Percentiles rank a stretch among this genome's conserved stretches.
phyloP scores from a whole-genome alignment of 441 rosid species.

The Pelargonium australe region DNA sequence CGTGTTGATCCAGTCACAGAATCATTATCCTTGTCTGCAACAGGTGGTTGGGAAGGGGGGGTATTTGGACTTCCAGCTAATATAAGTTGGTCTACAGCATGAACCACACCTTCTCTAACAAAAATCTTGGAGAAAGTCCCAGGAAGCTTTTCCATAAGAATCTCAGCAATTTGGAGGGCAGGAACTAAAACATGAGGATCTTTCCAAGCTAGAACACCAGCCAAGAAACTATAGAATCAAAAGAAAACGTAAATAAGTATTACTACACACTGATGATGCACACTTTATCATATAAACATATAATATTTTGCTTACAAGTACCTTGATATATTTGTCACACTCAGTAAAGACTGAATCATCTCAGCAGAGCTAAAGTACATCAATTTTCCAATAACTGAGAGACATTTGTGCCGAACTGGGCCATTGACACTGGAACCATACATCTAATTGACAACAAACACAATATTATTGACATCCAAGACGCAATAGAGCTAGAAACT shows the following conservation, averaged over 20 bases:
- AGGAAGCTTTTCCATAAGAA: slow-evolving; percentile 98
- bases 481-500: not conserved
- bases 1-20: slow-evolving; percentile 68
- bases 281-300: not conserved
- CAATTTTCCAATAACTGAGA: slow-evolving; percentile 88
- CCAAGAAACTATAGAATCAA: slow-evolving; percentile 59
- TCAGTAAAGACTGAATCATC: slow-evolving; percentile 82
- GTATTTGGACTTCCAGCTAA: slow-evolving; percentile 54
- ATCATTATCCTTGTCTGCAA: slow-evolving; percentile 72
- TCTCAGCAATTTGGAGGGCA: slow-evolving; percentile 92
- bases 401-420: slow-evolving; percentile 95
- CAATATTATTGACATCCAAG: not conserved
- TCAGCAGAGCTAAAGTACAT: slow-evolving; percentile 90
- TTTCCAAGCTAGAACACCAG: slow-evolving; percentile 99
- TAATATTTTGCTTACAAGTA: slow-evolving; percentile 24
- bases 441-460: slow-evolving; percentile 30
- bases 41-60: slow-evolving; percentile 38
- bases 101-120: slow-evolving; percentile 97
- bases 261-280: not conserved
- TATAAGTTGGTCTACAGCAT: slow-evolving; percentile 94
- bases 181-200: slow-evolving; percentile 98
- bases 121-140: slow-evolving; percentile 94
- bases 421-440: slow-evolving; percentile 98
- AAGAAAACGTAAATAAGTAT: slow-evolving; percentile 19
- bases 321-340: slow-evolving; percentile 92